These are phyloP conservation scores for Thielaviopsis ethacetica DNA, from an alignment of 2,329 filamentous ascomycete species.

Conservation along the genomic window DNA sequence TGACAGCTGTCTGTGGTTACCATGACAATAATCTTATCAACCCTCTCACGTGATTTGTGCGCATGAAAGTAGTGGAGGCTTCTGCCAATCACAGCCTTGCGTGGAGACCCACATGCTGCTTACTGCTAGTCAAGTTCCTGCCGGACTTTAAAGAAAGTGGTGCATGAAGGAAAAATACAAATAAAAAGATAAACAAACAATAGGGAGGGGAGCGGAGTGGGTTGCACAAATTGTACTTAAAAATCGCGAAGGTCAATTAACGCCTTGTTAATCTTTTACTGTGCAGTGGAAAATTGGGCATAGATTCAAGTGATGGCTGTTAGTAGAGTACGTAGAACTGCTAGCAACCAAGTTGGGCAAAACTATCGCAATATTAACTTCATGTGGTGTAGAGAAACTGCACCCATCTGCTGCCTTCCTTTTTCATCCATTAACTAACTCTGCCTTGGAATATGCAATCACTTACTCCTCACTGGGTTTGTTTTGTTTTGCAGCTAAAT, in stretches of 20 bases:
- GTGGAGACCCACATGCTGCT: not conserved
- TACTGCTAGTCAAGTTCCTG: not conserved
- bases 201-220: too few species aligned
- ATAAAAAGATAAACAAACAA: not conserved
- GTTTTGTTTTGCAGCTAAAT: not conserved
- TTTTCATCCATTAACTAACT: not conserved
- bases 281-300: too few species aligned
- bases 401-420: not conserved
- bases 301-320: too few species aligned
- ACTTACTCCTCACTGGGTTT: not conserved
- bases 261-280: too few species aligned
- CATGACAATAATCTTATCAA: conserved; percentile 9
- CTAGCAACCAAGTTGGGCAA: too few species aligned
- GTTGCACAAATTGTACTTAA: too few species aligned
- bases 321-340: too few species aligned
- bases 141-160: not conserved
- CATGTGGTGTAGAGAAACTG: not conserved
- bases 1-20: conserved; percentile 19
- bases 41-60: not conserved
- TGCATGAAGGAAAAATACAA: not conserved
- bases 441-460: not conserved
- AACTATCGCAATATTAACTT: too few species aligned
- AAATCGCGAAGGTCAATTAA: too few species aligned
- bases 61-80: too few species aligned
- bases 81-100: not conserved